phyloP scores from a whole-genome alignment of 768 basidiomycete genomes.

The Leccinum longicurvipes region DNA sequence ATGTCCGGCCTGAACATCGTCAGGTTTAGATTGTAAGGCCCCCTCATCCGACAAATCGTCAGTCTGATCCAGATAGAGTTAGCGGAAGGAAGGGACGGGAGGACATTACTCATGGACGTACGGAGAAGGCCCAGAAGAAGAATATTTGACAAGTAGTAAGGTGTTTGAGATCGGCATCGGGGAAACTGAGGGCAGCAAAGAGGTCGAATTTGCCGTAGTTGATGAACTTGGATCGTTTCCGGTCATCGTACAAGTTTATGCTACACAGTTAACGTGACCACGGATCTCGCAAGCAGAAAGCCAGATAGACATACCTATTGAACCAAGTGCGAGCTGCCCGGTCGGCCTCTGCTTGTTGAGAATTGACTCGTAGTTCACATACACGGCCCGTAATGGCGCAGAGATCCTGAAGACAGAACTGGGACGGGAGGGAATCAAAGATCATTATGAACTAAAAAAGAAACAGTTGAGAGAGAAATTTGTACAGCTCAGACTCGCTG shows the following conservation, averaged over 20 bases:
- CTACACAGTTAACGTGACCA: constrained; percentile 11
- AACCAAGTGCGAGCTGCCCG: constrained; percentile 34
- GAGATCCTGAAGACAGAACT: constrained; percentile 36
- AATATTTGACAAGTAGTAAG: constrained; percentile 36
- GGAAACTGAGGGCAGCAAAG: constrained; percentile 38
- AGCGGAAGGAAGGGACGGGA: background rate
- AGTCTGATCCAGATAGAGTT: constrained; percentile 21
- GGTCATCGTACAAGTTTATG: constrained; percentile 33
- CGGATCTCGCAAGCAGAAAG: background rate
- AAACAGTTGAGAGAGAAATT: constrained; percentile 12
- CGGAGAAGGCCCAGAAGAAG: constrained; percentile 39
- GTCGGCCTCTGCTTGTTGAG: constrained; percentile 34
- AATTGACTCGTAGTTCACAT: constrained; percentile 34
- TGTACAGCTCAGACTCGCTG: constrained; percentile 29
- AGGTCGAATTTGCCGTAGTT: constrained; percentile 38
- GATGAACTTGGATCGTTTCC: constrained; percentile 33
- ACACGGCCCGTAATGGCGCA: constrained; percentile 35
- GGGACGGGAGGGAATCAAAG: constrained; percentile 31
- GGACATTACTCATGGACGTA: constrained; percentile 12
- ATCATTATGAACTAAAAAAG: constrained; percentile 25
- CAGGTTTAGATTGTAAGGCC: constrained; percentile 33
- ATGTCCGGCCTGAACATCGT: constrained; percentile 33
- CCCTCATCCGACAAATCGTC: constrained; percentile 39
- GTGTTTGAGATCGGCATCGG: constrained; percentile 35
- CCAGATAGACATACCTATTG: constrained; percentile 20